A percentile compares a stretch with the other conserved stretches of the same genome.
Evolutionary conservation across 352 stramenopile species (phyloP).

Genomic region (Peronospora destructor): DNA sequence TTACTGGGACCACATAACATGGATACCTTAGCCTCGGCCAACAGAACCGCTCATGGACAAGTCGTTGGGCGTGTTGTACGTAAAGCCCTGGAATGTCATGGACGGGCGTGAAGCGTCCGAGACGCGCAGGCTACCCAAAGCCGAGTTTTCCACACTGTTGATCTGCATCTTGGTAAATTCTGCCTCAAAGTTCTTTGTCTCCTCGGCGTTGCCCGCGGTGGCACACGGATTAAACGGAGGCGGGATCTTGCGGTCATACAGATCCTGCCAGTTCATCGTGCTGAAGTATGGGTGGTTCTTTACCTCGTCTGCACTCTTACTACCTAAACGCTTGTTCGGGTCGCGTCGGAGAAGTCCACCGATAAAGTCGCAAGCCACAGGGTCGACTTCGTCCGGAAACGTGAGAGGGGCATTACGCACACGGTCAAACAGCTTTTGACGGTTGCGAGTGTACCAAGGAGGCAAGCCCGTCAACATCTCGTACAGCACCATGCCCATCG

Average conservation of each 20-base stretch:
- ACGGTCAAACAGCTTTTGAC: slow-evolving; percentile 89
- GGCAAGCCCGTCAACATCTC: slow-evolving; percentile 91
- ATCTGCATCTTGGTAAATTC: slow-evolving; percentile 90
- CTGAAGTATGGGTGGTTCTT: slow-evolving; percentile 84
- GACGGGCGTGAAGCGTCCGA: slow-evolving; percentile 75
- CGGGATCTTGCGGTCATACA: slow-evolving; percentile 77
- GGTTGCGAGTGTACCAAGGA: slow-evolving; percentile 90
- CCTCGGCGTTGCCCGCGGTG: slow-evolving; percentile 45
- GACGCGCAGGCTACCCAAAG: slow-evolving; percentile 50
- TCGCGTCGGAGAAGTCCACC: slow-evolving; percentile 72
- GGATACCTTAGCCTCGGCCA: slow-evolving; percentile 38
- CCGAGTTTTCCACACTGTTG: slow-evolving; percentile 76
- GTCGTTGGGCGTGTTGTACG: slow-evolving; percentile 86
- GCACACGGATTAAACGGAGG: slow-evolving; percentile 85
- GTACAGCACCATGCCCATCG: slow-evolving; percentile 89
- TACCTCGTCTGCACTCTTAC: slow-evolving; percentile 68
- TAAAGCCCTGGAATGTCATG: slow-evolving; percentile 87
- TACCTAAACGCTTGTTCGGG: slow-evolving; percentile 72
- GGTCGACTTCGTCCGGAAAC: slow-evolving; percentile 81
- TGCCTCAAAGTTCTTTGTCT: slow-evolving; percentile 86
- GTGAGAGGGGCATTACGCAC: slow-evolving; percentile 82
- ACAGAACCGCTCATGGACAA: slow-evolving; percentile 69
- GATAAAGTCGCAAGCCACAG: slow-evolving; percentile 75
- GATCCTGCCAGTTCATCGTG: slow-evolving; percentile 72
- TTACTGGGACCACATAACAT: slow-evolving; percentile 13